phyloP scores from a whole-genome alignment of 148 eudicot species.

The Persicaria tinctoria region DNA sequence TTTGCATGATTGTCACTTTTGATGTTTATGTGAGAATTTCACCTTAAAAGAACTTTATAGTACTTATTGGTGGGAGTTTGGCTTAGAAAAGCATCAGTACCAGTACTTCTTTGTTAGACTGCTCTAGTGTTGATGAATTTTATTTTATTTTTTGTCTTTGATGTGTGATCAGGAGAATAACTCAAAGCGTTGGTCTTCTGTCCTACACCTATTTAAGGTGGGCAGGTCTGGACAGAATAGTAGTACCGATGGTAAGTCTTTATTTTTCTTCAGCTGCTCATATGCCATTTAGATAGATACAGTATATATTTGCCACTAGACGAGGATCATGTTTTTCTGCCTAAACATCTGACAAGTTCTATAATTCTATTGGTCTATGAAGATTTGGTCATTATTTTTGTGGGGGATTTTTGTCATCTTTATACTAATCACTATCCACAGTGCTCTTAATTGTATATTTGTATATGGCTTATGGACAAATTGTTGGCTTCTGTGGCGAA shows the following conservation, averaged over 20 bases:
- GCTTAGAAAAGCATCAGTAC: neutral
- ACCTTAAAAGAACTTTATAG: neutral
- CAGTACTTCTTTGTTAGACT: neutral
- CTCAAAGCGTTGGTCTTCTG: conserved; percentile 87
- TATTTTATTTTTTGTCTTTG: conserved; percentile 12
- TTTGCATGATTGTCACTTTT: conserved; percentile 8
- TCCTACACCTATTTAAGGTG: conserved; percentile 77
- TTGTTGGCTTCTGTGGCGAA: neutral
- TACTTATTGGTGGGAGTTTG: neutral
- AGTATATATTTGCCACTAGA: neutral
- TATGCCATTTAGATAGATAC: neutral
- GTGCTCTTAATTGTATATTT: neutral
- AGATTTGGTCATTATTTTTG: neutral
- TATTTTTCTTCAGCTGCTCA: neutral
- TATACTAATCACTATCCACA: neutral
- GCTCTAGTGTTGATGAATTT: neutral
- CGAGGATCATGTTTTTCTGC: neutral
- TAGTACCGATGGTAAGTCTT: conserved; percentile 88
- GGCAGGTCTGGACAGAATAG: conserved; percentile 73
- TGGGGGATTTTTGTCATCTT: neutral
- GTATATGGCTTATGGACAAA: neutral
- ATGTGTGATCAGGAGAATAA: conserved; percentile 47
- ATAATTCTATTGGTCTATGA: neutral
- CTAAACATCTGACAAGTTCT: neutral
- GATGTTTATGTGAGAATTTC: neutral